Percentiles rank a stretch among this genome's conserved stretches.
Evolutionary conservation across 345 rosid genomes (phyloP).

Genomic region (Kandelia obovata): DNA sequence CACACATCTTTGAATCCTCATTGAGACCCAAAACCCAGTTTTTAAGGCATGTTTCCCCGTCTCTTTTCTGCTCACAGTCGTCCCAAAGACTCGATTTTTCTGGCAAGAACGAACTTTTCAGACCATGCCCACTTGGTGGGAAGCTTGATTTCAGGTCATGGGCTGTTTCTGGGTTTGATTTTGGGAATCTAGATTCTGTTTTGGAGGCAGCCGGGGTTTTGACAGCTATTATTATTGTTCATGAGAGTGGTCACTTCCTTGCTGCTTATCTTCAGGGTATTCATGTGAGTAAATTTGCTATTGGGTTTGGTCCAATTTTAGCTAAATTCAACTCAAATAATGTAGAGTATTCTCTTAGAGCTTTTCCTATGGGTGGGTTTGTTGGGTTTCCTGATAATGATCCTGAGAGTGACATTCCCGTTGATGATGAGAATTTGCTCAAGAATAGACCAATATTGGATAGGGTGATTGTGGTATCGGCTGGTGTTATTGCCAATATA

Average conservation of each 20-base stretch:
- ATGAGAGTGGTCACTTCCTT: constrained; percentile 84
- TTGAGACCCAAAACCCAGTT: constrained; percentile 47
- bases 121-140: constrained; percentile 27
- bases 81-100: constrained; percentile 23
- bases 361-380: constrained; percentile 91
- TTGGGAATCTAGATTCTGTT: constrained; percentile 63
- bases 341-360: constrained; percentile 84
- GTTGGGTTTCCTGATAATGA: constrained; percentile 98
- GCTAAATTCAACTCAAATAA: constrained; percentile 81
- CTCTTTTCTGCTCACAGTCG: constrained; percentile 29
- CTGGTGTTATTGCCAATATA: constrained; percentile 86
- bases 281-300: constrained; percentile 92
- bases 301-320: constrained; percentile 91
- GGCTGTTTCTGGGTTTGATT: constrained; percentile 69
- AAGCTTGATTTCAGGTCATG: constrained; percentile 41
- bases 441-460: constrained; percentile 88
- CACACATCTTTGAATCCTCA: constrained; percentile 36
- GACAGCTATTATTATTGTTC: constrained; percentile 85
- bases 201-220: constrained; percentile 76
- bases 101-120: constrained; percentile 38
- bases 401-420: constrained; percentile 80
- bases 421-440: constrained; percentile 72
- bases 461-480: constrained; percentile 76
- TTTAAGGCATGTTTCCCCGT: constrained; percentile 41
- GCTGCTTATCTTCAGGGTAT: constrained; percentile 95